These are phyloP conservation scores for Cotoneaster glaucophyllus DNA, from an alignment of 306 rosid species.

Conservation along the genomic window DNA sequence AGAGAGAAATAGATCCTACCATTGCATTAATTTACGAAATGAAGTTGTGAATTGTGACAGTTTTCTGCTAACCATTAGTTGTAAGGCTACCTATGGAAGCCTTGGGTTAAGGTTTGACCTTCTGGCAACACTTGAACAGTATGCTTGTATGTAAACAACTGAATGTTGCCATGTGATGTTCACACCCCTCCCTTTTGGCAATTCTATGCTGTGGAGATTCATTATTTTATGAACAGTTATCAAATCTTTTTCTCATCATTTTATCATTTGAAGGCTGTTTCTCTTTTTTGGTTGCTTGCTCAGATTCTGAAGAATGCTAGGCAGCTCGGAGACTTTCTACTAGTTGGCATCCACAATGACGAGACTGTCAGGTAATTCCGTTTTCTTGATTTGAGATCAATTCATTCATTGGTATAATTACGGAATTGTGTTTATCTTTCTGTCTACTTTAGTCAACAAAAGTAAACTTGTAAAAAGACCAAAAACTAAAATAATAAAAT, in stretches of 20 bases:
- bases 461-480: neutral
- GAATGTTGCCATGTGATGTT: neutral
- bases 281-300: conserved; percentile 13
- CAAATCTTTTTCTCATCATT: neutral
- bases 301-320: conserved; percentile 90
- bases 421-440: neutral
- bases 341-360: conserved; percentile 83
- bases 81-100: neutral
- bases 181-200: neutral
- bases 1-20: neutral
- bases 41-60: neutral
- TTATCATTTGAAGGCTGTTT: conserved; percentile 6
- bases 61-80: neutral
- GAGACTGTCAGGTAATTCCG: conserved; percentile 70
- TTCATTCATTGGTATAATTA: neutral
- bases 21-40: neutral
- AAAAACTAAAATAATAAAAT: conserved; percentile 9
- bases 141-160: neutral
- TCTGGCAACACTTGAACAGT: neutral
- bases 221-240: neutral
- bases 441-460: neutral
- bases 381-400: conserved; percentile 7
- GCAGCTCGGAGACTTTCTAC: conserved; percentile 89
- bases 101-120: neutral
- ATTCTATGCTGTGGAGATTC: neutral